phyloP scores from a whole-genome alignment of 2,329 filamentous ascomycete species.

The Fusarium armeniacum region DNA sequence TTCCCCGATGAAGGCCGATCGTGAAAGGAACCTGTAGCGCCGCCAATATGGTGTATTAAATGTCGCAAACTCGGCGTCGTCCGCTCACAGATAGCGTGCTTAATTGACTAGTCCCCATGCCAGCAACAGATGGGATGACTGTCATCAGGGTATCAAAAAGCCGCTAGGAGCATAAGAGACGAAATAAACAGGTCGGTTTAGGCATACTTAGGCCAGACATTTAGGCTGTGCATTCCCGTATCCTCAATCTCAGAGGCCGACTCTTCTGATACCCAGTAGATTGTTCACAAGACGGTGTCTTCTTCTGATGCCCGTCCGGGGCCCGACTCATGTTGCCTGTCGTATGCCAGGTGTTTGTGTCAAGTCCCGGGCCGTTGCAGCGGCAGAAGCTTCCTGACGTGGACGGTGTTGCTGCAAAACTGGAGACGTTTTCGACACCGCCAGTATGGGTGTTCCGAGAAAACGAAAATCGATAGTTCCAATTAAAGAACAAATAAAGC shows the following conservation, averaged over 20 bases:
- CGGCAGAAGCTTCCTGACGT: conserved; percentile 26
- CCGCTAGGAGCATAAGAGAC: no score
- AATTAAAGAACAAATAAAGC: conserved; percentile 13
- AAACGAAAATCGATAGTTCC: conserved; percentile 35
- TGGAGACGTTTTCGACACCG: conserved; percentile 19
- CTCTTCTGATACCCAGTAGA: not conserved
- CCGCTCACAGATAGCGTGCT: conserved; percentile 19
- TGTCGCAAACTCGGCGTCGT: conserved; percentile 33
- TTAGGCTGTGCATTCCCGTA: no score
- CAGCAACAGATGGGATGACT: conserved; percentile 14
- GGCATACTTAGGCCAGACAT: no score
- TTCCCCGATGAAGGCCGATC: conserved; percentile 33
- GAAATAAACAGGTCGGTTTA: no score
- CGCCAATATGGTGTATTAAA: conserved; percentile 14
- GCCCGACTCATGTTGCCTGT: conserved; percentile 24
- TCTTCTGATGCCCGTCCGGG: conserved; percentile 27
- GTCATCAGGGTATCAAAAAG: no score
- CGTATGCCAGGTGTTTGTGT: conserved; percentile 21
- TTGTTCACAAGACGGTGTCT: not conserved
- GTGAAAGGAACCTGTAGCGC: conserved; percentile 7
- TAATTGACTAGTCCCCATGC: conserved; percentile 15
- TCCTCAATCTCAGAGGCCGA: no score
- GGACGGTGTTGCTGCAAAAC: conserved; percentile 31
- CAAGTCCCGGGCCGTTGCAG: conserved; percentile 35
- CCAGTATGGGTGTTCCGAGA: conserved; percentile 23